Evolutionary conservation across 2,329 filamentous ascomycete species (phyloP).

Genomic region (Fonsecaea nubica): DNA sequence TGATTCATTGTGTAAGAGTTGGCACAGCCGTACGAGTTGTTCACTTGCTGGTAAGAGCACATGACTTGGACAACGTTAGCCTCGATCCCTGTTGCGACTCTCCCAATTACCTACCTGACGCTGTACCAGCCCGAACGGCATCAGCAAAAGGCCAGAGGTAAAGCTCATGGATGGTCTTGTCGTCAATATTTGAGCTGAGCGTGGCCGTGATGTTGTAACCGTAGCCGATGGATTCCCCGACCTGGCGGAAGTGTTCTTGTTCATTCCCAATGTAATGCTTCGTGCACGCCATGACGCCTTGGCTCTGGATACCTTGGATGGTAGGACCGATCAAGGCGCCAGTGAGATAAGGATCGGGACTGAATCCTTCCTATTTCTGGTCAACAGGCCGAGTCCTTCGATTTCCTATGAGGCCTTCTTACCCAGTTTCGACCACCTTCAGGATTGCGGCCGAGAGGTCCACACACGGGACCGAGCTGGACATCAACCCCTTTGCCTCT

Average conservation of each 20-base stretch:
- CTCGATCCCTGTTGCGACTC: not conserved
- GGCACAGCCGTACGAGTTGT: constrained; percentile 71
- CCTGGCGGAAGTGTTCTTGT: constrained; percentile 74
- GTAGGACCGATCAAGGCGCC: constrained; percentile 75
- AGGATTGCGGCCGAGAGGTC: constrained; percentile 71
- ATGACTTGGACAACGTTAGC: constrained; percentile 50
- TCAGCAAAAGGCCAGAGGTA: constrained; percentile 72
- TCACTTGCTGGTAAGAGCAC: constrained; percentile 77
- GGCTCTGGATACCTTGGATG: constrained; percentile 79
- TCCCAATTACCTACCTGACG: constrained; percentile 51
- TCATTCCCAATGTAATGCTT: constrained; percentile 79
- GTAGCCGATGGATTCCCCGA: constrained; percentile 62
- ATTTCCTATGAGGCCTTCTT: not conserved
- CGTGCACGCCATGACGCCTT: constrained; percentile 81
- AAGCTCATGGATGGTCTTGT: constrained; percentile 68
- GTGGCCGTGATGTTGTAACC: constrained; percentile 69
- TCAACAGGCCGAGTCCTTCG: constrained; percentile 4
- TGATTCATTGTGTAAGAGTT: constrained; percentile 67
- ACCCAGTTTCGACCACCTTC: constrained; percentile 75
- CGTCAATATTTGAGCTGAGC: constrained; percentile 67
- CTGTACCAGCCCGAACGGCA: constrained; percentile 69
- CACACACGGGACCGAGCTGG: constrained; percentile 77
- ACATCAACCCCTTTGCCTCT: constrained; percentile 77
- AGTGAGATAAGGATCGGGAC: constrained; percentile 76
- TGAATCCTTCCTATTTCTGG: constrained; percentile 56